Conservation (phyloP, 352 stramenopile species). For the Pythium vanterpoolii region DNA sequence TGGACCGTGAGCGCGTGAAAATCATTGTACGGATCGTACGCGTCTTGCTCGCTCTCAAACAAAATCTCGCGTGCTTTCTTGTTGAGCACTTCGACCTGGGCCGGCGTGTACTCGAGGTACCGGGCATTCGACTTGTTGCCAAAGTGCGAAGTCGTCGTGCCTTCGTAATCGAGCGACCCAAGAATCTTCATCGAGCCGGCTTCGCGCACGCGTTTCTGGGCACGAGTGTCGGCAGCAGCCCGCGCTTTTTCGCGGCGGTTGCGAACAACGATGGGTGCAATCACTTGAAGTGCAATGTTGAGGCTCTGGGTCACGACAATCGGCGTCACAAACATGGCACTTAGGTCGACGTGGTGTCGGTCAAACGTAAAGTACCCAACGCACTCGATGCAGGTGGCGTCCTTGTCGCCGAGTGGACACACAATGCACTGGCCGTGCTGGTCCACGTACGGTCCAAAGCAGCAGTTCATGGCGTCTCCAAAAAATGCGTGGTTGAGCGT, state of each 20-base stretch:
- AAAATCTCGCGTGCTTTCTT: conserved; percentile 36
- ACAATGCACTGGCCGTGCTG: conserved; percentile 58
- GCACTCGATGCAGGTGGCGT: conserved; percentile 70
- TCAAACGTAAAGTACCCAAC: conserved; percentile 83
- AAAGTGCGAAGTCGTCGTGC: conserved; percentile 69
- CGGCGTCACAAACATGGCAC: conserved; percentile 83
- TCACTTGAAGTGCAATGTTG: conserved; percentile 71
- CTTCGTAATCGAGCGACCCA: conserved; percentile 72
- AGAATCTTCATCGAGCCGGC: conserved; percentile 80
- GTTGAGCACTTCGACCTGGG: conserved; percentile 32
- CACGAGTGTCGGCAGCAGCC: conserved; percentile 50
- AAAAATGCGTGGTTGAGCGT: conserved; percentile 81
- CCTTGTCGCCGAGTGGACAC: conserved; percentile 64
- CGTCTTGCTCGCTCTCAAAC: conserved; percentile 39
- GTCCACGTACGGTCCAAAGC: conserved; percentile 83
- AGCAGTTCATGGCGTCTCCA: conserved; percentile 82
- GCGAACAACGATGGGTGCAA: conserved; percentile 65
- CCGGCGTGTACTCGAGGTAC: conserved; percentile 28
- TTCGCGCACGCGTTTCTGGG: conserved; percentile 65
- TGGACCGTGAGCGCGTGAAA: conserved; percentile 39
- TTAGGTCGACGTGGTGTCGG: conserved; percentile 77
- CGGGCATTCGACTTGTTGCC: conserved; percentile 41
- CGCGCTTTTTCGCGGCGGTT: conserved; percentile 59
- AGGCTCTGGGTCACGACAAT: conserved; percentile 83
- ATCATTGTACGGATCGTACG: conserved; percentile 50